A percentile compares a stretch with the other conserved stretches of the same genome.
Conservation (phyloP, 305 asterid genomes). For the Striga hermonthica region DNA sequence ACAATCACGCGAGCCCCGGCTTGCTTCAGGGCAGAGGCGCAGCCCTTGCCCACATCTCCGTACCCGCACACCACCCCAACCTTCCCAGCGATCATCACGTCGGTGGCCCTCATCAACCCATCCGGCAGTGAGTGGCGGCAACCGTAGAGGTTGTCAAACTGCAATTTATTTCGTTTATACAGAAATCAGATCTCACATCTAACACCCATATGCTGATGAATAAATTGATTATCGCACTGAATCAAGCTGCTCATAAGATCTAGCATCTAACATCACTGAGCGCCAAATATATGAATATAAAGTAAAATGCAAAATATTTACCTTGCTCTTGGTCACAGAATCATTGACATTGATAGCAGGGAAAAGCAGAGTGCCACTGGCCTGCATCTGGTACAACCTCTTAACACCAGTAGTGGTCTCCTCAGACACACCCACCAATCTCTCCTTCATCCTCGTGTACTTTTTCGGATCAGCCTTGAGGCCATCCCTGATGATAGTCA, state of each 20-base stretch:
- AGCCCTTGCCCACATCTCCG: conserved; percentile 83
- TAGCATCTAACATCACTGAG: too few species aligned
- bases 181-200: too few species aligned
- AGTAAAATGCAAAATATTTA: conserved; percentile 18
- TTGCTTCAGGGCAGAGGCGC: conserved; percentile 62
- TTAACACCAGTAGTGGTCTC: conserved; percentile 77
- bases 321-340: conserved; percentile 85
- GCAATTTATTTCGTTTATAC: background rate
- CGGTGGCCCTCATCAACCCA: conserved; percentile 75
- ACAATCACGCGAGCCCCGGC: conserved; percentile 80
- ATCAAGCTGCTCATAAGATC: too few species aligned
- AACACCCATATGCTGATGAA: too few species aligned
- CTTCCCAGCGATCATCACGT: conserved; percentile 78
- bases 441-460: conserved; percentile 61
- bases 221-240: too few species aligned
- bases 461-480: conserved; percentile 48
- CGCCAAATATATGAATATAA: too few species aligned
- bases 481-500: conserved; percentile 52
- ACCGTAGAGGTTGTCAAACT: conserved; percentile 71
- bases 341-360: conserved; percentile 70
- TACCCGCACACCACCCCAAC: conserved; percentile 68
- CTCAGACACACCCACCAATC: conserved; percentile 73
- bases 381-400: conserved; percentile 73
- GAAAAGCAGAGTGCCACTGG: conserved; percentile 56
- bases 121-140: conserved; percentile 82